phyloP scores from a whole-genome alignment of 2,329 filamentous ascomycete species.

The Colletotrichum viniferum region DNA sequence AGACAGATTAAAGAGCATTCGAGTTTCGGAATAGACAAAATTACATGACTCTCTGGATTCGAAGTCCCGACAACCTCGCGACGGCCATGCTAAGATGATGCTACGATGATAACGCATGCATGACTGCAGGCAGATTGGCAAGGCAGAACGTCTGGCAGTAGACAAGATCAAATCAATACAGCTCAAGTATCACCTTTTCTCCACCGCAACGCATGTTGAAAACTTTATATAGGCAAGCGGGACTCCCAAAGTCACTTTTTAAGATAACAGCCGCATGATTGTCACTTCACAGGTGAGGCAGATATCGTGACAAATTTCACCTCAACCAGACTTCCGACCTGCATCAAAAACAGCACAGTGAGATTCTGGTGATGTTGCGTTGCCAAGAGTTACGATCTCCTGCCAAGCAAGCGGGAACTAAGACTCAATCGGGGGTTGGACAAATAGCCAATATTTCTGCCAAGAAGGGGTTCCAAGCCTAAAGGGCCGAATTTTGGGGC shows the following conservation, averaged over 20 bases:
- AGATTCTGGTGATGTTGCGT: not conserved
- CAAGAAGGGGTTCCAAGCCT: conserved; percentile 3
- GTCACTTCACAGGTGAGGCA: not conserved
- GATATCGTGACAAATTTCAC: not conserved
- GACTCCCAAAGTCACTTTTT: not conserved
- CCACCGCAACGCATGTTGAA: not conserved
- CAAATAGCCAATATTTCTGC: not conserved
- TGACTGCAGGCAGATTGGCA: not conserved
- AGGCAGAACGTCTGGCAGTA: not conserved
- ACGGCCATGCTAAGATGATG: not conserved
- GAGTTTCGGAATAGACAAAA: not conserved
- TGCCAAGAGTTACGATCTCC: conserved; percentile 2
- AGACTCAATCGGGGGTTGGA: not conserved
- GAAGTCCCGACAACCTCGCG: not conserved
- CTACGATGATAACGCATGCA: not conserved
- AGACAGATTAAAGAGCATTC: not conserved
- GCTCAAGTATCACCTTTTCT: not conserved
- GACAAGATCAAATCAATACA: not conserved
- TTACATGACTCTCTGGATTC: not conserved
- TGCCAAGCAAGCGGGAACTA: conserved; percentile 20
- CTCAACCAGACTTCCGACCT: not conserved
- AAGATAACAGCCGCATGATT: not conserved
- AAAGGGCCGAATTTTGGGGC: not conserved
- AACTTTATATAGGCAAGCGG: not conserved
- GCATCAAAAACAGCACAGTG: not conserved